These are phyloP conservation scores for Vinca minor DNA, from an alignment of 257 asterid species.

Conservation along the genomic window DNA sequence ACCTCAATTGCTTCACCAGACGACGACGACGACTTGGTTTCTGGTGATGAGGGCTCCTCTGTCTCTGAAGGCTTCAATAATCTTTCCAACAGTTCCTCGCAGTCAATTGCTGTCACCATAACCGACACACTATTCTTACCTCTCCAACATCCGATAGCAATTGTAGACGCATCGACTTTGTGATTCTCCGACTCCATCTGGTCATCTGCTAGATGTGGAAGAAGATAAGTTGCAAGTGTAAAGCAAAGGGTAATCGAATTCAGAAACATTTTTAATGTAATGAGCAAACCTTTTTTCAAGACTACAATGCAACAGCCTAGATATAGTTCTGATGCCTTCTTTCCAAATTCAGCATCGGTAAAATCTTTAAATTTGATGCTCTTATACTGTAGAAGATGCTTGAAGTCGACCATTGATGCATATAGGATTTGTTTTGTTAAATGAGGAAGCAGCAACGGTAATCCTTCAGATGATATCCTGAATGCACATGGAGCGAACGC, in stretches of 20 bases:
- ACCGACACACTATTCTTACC: too few relatives aligned
- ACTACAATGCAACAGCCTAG: conserved; percentile 82
- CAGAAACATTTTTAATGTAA: conserved; percentile 1
- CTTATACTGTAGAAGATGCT: conserved; percentile 73
- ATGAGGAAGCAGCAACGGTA: conserved; percentile 81
- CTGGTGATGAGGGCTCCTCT: too few relatives aligned
- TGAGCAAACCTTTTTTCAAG: conserved; percentile 50
- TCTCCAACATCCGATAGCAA: too few relatives aligned
- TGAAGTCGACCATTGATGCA: conserved; percentile 67
- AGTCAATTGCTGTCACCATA: too few relatives aligned
- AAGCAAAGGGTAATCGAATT: background rate
- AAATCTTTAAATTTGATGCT: conserved; percentile 67
- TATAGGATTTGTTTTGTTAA: conserved; percentile 66
- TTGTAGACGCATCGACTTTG: conserved; percentile 46
- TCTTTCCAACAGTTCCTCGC: too few relatives aligned
- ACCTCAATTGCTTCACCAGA: too few relatives aligned
- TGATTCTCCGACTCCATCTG: conserved; percentile 24
- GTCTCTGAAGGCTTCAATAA: too few relatives aligned
- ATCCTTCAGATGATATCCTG: conserved; percentile 96
- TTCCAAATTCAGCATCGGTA: conserved; percentile 47
- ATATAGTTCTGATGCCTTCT: conserved; percentile 58
- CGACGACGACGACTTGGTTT: too few relatives aligned
- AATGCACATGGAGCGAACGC: conserved; percentile 58
- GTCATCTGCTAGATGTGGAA: conserved; percentile 36
- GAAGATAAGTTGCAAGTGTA: conserved; percentile 2